phyloP scores from a whole-genome alignment of 257 asterid genomes.

The Solanum pennellii region DNA sequence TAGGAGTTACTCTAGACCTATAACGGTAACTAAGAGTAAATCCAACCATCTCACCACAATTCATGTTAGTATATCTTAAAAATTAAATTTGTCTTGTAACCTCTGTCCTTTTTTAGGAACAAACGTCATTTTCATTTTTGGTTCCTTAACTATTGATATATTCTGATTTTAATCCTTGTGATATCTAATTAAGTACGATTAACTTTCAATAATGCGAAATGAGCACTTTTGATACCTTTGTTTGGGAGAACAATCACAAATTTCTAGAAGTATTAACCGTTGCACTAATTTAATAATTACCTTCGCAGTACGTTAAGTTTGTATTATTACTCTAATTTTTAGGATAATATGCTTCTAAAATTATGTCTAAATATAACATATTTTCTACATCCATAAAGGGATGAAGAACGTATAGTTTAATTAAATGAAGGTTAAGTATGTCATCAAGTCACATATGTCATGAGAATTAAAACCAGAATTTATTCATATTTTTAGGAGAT shows the following conservation, averaged over 20 bases:
- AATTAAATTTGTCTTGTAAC: too few species aligned
- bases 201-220: not conserved
- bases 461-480: not conserved
- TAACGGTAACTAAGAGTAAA: too few species aligned
- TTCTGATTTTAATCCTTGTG: not conserved
- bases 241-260: not conserved
- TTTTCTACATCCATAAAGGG: not conserved
- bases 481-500: not conserved
- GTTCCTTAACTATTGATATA: too few species aligned
- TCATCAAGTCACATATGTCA: not conserved
- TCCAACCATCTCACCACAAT: not conserved
- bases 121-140: too few species aligned
- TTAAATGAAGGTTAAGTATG: too few species aligned
- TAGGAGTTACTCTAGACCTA: too few species aligned
- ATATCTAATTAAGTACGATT: too few species aligned
- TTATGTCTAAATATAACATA: not conserved
- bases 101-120: too few species aligned
- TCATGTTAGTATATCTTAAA: not conserved
- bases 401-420: too few species aligned
- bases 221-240: not conserved
- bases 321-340: too few species aligned
- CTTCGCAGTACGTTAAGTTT: too few species aligned
- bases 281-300: too few species aligned
- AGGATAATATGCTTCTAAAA: not conserved
- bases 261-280: not conserved